These are phyloP conservation scores for Brassica napus DNA, from an alignment of 345 rosid genomes.

Conservation along the genomic window DNA sequence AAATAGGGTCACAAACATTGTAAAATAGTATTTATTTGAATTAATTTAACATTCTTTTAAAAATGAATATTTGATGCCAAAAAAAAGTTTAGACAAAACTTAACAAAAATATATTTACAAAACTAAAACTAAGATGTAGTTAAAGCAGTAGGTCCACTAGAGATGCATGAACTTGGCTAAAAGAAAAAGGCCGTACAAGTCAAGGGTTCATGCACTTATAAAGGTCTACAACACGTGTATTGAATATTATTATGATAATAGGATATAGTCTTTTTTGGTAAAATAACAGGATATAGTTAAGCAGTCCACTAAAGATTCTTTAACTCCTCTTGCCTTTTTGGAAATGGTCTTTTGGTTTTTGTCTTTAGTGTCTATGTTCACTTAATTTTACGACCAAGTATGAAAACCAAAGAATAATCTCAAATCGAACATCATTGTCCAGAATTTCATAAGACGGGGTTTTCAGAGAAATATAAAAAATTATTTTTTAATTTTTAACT, in stretches of 20 bases:
- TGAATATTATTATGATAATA: neutral
- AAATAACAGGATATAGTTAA: neutral
- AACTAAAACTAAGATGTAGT: neutral
- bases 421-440: neutral
- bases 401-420: slow-evolving; percentile 36
- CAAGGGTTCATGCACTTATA: slow-evolving; percentile 28
- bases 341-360: slow-evolving; percentile 25
- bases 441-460: too few species aligned
- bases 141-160: slow-evolving; percentile 21
- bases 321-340: slow-evolving; percentile 20
- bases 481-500: too few species aligned
- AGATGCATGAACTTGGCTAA: slow-evolving; percentile 35
- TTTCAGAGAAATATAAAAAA: too few species aligned
- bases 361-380: slow-evolving; percentile 26
- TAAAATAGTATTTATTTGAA: too few species aligned
- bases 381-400: slow-evolving; percentile 31
- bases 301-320: slow-evolving; percentile 16
- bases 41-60: too few species aligned
- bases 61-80: too few species aligned
- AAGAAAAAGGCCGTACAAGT: slow-evolving; percentile 25
- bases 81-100: too few species aligned
- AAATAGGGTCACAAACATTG: too few species aligned
- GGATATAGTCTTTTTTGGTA: neutral
- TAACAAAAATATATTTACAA: neutral
- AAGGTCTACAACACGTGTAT: slow-evolving; percentile 32